phyloP scores from a whole-genome alignment of 2,329 filamentous ascomycete species.

The Macrophomina phaseolina region DNA sequence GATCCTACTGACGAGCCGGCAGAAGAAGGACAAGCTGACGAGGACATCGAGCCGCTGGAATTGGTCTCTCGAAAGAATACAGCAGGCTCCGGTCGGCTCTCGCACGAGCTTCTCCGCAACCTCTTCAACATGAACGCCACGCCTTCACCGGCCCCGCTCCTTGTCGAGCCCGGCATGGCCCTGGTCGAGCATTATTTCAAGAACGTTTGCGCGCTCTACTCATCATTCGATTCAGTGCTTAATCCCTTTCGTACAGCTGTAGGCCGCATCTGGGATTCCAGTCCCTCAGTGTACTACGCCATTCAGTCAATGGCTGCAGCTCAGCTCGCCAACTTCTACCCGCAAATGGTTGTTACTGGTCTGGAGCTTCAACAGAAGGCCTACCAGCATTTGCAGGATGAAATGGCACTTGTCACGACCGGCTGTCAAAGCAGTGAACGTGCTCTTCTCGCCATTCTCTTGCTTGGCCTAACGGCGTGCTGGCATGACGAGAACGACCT shows the following conservation, averaged over 20 bases:
- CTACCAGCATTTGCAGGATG: slow-evolving; percentile 57
- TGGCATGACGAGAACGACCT: slow-evolving; percentile 65
- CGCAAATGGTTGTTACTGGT: slow-evolving; percentile 57
- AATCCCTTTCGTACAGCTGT: slow-evolving; percentile 67
- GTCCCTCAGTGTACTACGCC: slow-evolving; percentile 63
- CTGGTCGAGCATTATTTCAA: slow-evolving; percentile 69
- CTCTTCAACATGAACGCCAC: background rate
- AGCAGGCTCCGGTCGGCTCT: slow-evolving; percentile 2
- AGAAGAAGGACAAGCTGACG: background rate
- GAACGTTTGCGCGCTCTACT: slow-evolving; percentile 66
- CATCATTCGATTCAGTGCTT: slow-evolving; percentile 67
- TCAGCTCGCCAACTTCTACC: slow-evolving; percentile 64
- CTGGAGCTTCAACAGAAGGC: slow-evolving; percentile 60
- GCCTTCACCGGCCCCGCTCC: slow-evolving; percentile 24
- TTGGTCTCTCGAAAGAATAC: slow-evolving; percentile 2
- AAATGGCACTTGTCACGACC: slow-evolving; percentile 52
- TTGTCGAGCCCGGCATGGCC: slow-evolving; percentile 58
- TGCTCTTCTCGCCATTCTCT: slow-evolving; percentile 62
- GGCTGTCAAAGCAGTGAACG: slow-evolving; percentile 53
- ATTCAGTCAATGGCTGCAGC: slow-evolving; percentile 70
- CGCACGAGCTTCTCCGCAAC: slow-evolving; percentile 12
- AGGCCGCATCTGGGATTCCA: slow-evolving; percentile 63
- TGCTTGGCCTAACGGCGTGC: slow-evolving; percentile 64
- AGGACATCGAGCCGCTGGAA: slow-evolving; percentile 7
- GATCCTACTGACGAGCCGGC: background rate